Base-by-base conservation (phyloP, 163 green algal genomes). In the Chlorella variabilis region DNA sequence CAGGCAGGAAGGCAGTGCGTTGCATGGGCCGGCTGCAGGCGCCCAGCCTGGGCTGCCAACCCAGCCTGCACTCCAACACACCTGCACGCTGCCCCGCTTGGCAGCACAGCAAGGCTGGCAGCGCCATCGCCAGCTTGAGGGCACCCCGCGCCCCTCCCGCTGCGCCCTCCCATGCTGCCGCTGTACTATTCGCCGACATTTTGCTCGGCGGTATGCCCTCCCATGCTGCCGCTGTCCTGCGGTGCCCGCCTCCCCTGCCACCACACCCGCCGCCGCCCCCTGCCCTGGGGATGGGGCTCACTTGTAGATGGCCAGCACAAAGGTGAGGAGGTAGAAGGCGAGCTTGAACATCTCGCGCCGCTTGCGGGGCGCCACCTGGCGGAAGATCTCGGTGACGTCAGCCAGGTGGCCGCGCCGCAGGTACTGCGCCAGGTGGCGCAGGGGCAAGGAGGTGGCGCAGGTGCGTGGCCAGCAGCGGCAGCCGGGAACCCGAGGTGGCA, bases 381-480 rank as follows among this genome's bases (percentile, higher is more conserved):
- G 84, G 83, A 98, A 98, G 4, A 97, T 91, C 70, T 98, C 94
- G 42, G 94, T 98, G 31, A 95, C 94, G 62, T 98, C 94, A 36
- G 93, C 82, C 17, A 85, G n/a, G 65, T 97, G 87, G 65, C 84
- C 80, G 25, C 76, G 59, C 18, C 63, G 77, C 68, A 83, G 54
- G 51, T 85, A 93, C 54, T 83, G 88, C 86, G 23, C 54, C 54
- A 29, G 45, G 11, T 54, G 45, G 45, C 45, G 15, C 45, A 54
- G 11, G 15, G 45, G 45, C 45, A 54, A 23, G 45, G 17, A 27
- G 9, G 1, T 48, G 63, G n/a, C 34, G 33, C 33, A 25, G n/a
- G n/a, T n/a, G n/a, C n/a, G n/a, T n/a, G n/a, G n/a, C n/a, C n/a
- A n/a, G n/a, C n/a, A n/a, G n/a, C n/a, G n/a, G n/a, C n/a, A n/a